Conservation (phyloP, 164 flowering plant genomes). For the Umbellularia californica region DNA sequence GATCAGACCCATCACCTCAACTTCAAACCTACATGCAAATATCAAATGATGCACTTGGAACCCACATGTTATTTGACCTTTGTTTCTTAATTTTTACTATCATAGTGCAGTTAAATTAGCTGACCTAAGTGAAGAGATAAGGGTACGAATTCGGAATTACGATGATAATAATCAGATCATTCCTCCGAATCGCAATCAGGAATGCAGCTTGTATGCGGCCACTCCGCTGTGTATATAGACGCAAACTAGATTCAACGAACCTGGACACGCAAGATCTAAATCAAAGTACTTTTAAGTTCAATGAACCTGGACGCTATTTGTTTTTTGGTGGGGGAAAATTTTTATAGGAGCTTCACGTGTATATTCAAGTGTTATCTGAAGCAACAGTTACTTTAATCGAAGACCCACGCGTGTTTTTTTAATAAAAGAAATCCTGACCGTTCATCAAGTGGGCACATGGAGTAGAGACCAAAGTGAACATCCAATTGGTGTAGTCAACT, state of each 20-base stretch:
- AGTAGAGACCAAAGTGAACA: background rate
- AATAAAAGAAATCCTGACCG: background rate
- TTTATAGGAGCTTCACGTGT: background rate
- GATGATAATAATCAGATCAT: too few species aligned
- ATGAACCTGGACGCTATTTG: background rate
- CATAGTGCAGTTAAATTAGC: too few species aligned
- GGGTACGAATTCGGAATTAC: too few species aligned
- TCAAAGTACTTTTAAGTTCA: background rate
- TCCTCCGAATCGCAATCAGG: too few species aligned
- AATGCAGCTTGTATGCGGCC: too few species aligned
- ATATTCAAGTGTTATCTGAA: background rate
- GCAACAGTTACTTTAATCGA: too few species aligned
- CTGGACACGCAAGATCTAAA: background rate
- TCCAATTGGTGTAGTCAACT: background rate
- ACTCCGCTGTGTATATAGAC: background rate
- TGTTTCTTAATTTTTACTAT: too few species aligned
- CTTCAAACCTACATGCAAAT: too few species aligned
- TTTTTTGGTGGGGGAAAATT: background rate
- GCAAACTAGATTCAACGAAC: background rate
- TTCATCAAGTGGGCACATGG: background rate
- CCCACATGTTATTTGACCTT: too few species aligned
- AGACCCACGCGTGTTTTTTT: background rate
- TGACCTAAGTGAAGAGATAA: too few species aligned
- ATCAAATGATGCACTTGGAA: too few species aligned
- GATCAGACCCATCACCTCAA: too few species aligned